Conservation (phyloP, 169 alveolate genomes). For the Pseudocohnilembus persalinus region DNA sequence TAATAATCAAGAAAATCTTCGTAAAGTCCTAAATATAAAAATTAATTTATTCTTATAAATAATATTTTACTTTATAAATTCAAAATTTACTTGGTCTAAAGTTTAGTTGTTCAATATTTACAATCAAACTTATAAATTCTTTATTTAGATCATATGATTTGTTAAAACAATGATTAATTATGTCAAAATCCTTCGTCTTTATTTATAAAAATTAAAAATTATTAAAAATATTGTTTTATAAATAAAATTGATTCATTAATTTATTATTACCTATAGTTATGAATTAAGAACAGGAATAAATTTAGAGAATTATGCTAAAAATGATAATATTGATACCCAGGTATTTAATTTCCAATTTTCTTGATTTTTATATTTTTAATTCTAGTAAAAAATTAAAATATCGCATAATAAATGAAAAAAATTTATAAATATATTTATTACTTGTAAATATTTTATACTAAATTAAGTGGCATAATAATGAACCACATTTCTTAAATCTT, state of each 20-base stretch:
- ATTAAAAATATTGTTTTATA: too few species aligned
- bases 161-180: too few species aligned
- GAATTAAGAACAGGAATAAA: neutral
- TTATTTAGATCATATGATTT: neutral
- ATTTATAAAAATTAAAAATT: too few species aligned
- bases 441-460: neutral
- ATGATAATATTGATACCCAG: neutral
- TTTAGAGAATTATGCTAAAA: neutral
- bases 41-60: too few species aligned
- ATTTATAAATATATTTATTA: too few species aligned
- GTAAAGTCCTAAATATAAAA: too few species aligned
- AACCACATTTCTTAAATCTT: neutral
- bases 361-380: too few species aligned
- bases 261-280: neutral
- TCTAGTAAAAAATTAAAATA: neutral
- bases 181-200: neutral
- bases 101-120: neutral
- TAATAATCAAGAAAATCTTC: too few species aligned
- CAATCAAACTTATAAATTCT: neutral
- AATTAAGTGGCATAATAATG: neutral
- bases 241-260: too few species aligned
- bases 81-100: too few species aligned
- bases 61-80: too few species aligned
- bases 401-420: too few species aligned
- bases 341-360: neutral